Evolutionary conservation across 306 rosid genomes (phyloP), one percentile per base, ranked within the genome.

Genomic region (Rosa lucieae): DNA sequence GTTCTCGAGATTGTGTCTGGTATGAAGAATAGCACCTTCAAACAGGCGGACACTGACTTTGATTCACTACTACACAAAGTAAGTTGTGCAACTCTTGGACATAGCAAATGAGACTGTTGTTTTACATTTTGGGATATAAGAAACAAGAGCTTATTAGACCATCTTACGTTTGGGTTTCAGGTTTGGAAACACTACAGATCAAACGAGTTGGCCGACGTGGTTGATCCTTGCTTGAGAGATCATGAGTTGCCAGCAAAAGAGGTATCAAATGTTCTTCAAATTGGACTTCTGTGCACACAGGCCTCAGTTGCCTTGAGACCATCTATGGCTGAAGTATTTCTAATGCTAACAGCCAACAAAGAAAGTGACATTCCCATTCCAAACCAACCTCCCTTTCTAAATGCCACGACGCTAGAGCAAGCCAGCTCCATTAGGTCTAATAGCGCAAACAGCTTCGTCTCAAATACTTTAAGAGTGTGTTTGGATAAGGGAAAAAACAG

Each of bases 231-330:
- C 78, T 79, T 92, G 81, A 84, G 86, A 72, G 84, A 67, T 66
- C 70, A 15, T 58, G 85, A 89, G 78, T 87, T 77, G 70, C 89
- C 92, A 17, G 81, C 67, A 71, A 77, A 80, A 42, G 97, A 89
- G 39, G 87, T 73, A 49, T 82, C 80, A 56, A 83, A 85, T 67
- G 85, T 86, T 73, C 80, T 92, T 79, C 94, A 81, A 70, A 94
- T 94, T 69, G 98, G 92, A 40, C 89, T 92, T 63, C 78, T 90
- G 37, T 94, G 98, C 85, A 83, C 96, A 51, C 98, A 94, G 80
- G 98, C 97, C 70, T 87, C 92, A 73, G 90, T 80, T 77, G 78
- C 88, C 42, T 74, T 83, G 40, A 88, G 98, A 73, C 97, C 98
- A 80, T 85, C 92, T 32, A 90, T 92, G 94, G 75, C 72, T 5